Evolutionary conservation across 192 early-diverging fungal genomes (phyloP), one percentile per base, ranked within the genome.

Genomic region (Linnemannia hyalina): DNA sequence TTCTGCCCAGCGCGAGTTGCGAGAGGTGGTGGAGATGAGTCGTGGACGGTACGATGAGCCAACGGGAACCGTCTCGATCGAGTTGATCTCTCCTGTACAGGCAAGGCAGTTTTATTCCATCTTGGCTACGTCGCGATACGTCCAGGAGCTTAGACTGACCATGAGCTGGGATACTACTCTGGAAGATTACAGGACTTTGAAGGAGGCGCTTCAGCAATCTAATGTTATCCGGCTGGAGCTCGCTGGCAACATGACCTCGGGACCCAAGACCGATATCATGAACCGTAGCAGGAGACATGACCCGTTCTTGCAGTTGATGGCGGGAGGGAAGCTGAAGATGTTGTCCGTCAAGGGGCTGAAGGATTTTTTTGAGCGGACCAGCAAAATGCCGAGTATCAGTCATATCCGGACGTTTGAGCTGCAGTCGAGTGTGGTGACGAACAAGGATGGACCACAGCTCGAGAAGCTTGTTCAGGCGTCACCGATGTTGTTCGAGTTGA

Each of bases 41-140:
- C 13, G 20, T 46, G 80, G 80, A 38, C 23, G 26, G 1, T 71
- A 75, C 40, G 29, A 42, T 9, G 80, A 81, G 52, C n/a, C 75
- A 20, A 10, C 75, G 0, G 80, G 74, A 1, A 71, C 29, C 26
- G 52, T 81, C 15, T 44, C 6, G 1, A 70, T 81, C 29, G 35
- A 20, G 35, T 4, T 81, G 6, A 32, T 29, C 0, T 75, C 74
- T 0, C 75, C 29, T 15, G 3, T 29, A 2, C 11, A 44, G 11
- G 80, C 68, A 0, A 76, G 44, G n/a, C 65, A 81, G 46, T 76
- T 81, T 23, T 81, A 81, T 26, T 68, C 49, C 2, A 74, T 74
- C 16, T 26, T 81, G 23, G 35, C 20, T 9, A 69, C 69, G 52
- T 68, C 80, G 7, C 46, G 44, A 3, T 44, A 41, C 6, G 70